Evolutionary conservation across 2,329 filamentous ascomycete species (phyloP), one percentile per base, ranked within the genome.

Genomic region (Xylariales sp.): DNA sequence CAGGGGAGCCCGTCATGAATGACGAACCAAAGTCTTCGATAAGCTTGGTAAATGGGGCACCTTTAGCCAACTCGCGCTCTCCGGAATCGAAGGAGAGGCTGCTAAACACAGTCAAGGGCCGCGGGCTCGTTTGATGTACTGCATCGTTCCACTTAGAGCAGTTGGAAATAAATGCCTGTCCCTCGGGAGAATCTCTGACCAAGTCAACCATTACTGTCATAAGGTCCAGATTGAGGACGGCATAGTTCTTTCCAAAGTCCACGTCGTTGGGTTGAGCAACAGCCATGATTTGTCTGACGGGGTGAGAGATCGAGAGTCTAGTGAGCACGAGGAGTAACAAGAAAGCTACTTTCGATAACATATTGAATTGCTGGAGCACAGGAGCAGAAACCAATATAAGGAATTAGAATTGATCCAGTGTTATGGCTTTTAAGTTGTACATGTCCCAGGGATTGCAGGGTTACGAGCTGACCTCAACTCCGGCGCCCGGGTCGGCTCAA

Each of bases 181-280:
- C 63, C 19, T 59, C 51, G 1, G 54, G 16, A 0, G 60, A 61
- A 20, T 54, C 42, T 28, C 56, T 50, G 32, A 66, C 43, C 11
- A 47, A 41, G 35, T 55, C 43, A 21, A 67, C 57, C 5, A 69
- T 55, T 30, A 50, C 50, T 17, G 56, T 52, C 53, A 65, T 66
- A 11, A 62, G 46, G 45, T 69, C 65, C n/a, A 68, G 52, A 44
- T 69, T 66, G 29, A 67, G 60, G 39, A 67, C 51, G 2, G 61
- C 63, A 44, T 63, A 66, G 45, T 59, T 47, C 8, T 47, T 37
- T 38, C 59, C 61, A 44, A 65, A 63, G 31, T 6, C 15, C n/a
- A 30, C 27, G 13, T 19, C 15, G 36, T 6, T 38, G 15, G 12
- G 8, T 21, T 15, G 21, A 27, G 16, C 32, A 14, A 16, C 17